Evolutionary conservation across 1,139 yeast species (phyloP).

Genomic region (Kodamaea sp.): DNA sequence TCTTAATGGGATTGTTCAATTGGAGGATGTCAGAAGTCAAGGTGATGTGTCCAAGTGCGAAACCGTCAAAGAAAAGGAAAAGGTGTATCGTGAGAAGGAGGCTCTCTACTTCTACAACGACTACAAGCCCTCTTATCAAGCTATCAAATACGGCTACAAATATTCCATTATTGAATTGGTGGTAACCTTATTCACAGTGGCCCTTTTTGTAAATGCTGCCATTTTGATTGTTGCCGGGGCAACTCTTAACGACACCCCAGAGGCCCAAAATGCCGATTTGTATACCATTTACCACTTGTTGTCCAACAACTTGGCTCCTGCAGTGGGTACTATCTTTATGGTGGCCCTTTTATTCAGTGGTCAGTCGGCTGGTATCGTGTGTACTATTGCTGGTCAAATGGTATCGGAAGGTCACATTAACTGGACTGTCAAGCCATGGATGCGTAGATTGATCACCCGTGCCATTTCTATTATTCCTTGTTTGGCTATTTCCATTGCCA

Average conservation of each 20-base stretch:
- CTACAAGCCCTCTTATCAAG: slow-evolving; percentile 66
- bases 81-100: slow-evolving; percentile 11
- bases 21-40: slow-evolving; percentile 18
- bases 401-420: slow-evolving; percentile 78
- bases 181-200: slow-evolving; percentile 66
- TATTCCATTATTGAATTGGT: slow-evolving; percentile 69
- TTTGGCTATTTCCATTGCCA: slow-evolving; percentile 56
- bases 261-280: slow-evolving; percentile 69
- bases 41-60: slow-evolving; percentile 9
- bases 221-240: slow-evolving; percentile 76
- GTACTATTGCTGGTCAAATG: slow-evolving; percentile 81
- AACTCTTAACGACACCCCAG: slow-evolving; percentile 60
- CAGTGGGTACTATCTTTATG: slow-evolving; percentile 74
- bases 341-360: slow-evolving; percentile 75
- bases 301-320: slow-evolving; percentile 58
- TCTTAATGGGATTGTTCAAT: slow-evolving; percentile 39
- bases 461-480: slow-evolving; percentile 75
- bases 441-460: slow-evolving; percentile 72
- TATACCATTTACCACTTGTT: slow-evolving; percentile 71
- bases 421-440: slow-evolving; percentile 69
- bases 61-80: slow-evolving; percentile 16
- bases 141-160: slow-evolving; percentile 63
- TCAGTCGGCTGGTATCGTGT: slow-evolving; percentile 79
- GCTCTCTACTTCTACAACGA: slow-evolving; percentile 24
- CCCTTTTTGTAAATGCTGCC: slow-evolving; percentile 73